Base-by-base conservation (phyloP, 2,329 filamentous ascomycete species). In the Colletotrichum horii region DNA sequence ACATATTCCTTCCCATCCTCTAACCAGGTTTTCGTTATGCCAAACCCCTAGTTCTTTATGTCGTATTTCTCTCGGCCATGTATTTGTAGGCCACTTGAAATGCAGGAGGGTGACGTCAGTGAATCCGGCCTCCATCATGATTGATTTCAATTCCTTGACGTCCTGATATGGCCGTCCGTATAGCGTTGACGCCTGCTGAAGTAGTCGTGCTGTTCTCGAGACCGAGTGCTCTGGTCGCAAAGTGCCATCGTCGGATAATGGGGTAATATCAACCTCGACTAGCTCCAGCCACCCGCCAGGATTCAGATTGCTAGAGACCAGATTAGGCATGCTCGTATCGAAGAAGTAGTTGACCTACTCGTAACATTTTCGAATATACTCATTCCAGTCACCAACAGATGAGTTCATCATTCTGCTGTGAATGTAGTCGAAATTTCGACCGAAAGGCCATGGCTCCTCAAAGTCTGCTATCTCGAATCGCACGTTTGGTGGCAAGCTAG, bases 321-420 rank as follows among this genome's bases (percentile, higher is more conserved):
- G 24, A 34, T 62, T 12, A 62, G 58, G 7, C 26, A 22, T 16
- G 30, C 3, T 62, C 12, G 12, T 7, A 16, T 34, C 58, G 16
- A 62, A 15, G 12, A 62, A n/a, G 6, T 16, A 15, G 15, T 60
- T n/a, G 79, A 19, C 66, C 22, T 79, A 79, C 70, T 84, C 80
- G 62, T 82, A 89, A 7, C 88, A 81, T 71, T 88, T 88, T 55
- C 83, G 81, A 71, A 92, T 84, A 16, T 92, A 81, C 48, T 87
- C 85, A 48, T 87, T 85, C 81, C 90, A 92, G 77, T 91, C 90
- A 6, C 84, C 81, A 76, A 92, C 87, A 66, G 87, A 86, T 65
- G 91, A 90, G 4, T 87, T 84, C 78, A 93, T 84, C 77, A 90
- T 85, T 62, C 89, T 87, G 6, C 88, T 88, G 79, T 92, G 91